phyloP scores from a whole-genome alignment of 768 basidiomycete genomes.

The Leucosporidium creatinivorum region DNA sequence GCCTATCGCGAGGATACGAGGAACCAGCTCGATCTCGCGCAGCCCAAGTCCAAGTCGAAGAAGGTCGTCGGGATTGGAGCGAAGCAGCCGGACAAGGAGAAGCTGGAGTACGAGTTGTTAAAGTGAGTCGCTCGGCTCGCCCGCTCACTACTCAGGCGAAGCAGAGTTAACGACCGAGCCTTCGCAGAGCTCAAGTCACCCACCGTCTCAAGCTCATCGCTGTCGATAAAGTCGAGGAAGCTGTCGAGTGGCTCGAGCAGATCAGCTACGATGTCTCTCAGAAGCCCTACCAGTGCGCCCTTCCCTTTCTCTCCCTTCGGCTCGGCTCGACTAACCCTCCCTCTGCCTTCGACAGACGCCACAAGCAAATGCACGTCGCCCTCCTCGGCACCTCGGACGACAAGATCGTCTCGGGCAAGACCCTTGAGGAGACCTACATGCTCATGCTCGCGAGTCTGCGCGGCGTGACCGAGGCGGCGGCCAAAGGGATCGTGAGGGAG shows the following conservation, averaged over 20 bases:
- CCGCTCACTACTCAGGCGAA: too few relatives aligned
- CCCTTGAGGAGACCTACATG: slow-evolving; percentile 33
- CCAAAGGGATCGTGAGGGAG: slow-evolving; percentile 28
- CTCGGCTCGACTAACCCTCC: neutral
- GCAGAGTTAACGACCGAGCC: neutral
- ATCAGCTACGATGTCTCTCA: slow-evolving; percentile 25
- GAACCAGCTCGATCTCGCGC: neutral
- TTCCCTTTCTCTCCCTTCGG: neutral
- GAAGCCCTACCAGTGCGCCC: slow-evolving; percentile 38
- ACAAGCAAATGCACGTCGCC: slow-evolving; percentile 16
- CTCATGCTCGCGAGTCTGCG: slow-evolving; percentile 34
- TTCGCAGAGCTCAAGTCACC: slow-evolving; percentile 15
- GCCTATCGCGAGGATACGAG: neutral
- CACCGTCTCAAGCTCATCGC: slow-evolving; percentile 21
- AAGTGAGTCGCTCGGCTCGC: slow-evolving; percentile 1
- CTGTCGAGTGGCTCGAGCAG: slow-evolving; percentile 32
- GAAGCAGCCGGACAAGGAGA: slow-evolving; percentile 12
- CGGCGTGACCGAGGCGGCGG: slow-evolving; percentile 27
- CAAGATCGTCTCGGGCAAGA: slow-evolving; percentile 24
- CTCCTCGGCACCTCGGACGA: slow-evolving; percentile 22
- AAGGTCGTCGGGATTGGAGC: slow-evolving; percentile 20
- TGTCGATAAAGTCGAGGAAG: slow-evolving; percentile 19
- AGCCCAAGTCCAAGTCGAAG: neutral
- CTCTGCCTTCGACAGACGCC: slow-evolving; percentile 3
- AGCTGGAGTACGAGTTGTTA: slow-evolving; percentile 21